Evolutionary conservation across 768 basidiomycete species (phyloP).

Genomic region (Symmetrospora coprosmae): DNA sequence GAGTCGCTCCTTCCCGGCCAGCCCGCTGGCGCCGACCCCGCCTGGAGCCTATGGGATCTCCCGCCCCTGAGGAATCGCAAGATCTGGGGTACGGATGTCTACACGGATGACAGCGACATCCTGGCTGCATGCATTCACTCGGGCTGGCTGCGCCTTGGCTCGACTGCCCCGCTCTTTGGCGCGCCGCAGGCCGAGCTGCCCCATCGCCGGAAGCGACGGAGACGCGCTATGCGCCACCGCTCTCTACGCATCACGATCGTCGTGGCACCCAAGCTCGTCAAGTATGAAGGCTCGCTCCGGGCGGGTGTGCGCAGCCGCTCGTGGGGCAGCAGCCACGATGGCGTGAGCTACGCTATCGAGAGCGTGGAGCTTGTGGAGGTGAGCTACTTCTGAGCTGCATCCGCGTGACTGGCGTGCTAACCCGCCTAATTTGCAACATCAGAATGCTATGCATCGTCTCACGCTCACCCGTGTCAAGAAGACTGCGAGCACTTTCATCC

Average conservation of each 20-base stretch:
- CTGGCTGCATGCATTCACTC: constrained; percentile 38
- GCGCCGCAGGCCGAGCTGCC: neutral
- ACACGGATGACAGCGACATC: constrained; percentile 42
- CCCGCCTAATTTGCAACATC: neutral
- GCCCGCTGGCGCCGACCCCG: no score
- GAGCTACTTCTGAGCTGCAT: constrained; percentile 14
- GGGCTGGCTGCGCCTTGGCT: constrained; percentile 37
- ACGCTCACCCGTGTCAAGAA: neutral
- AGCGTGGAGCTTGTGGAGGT: constrained; percentile 35
- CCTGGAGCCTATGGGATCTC: constrained; percentile 29
- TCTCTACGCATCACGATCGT: constrained; percentile 35
- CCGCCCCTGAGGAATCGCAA: constrained; percentile 30
- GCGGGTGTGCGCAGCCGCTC: constrained; percentile 37
- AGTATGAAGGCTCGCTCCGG: constrained; percentile 37
- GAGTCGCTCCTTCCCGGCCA: neutral
- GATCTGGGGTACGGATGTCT: constrained; percentile 42
- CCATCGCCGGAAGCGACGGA: neutral
- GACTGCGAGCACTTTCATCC: neutral
- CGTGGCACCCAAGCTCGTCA: constrained; percentile 37
- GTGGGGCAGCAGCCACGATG: constrained; percentile 43
- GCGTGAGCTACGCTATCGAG: constrained; percentile 39
- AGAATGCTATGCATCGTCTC: neutral
- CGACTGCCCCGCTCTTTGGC: constrained; percentile 5
- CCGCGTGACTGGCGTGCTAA: neutral
- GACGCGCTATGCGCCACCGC: constrained; percentile 14